Evolutionary conservation across 371 early-diverging fungal genomes (phyloP).

Genomic region (Saksenaea vasiformis): DNA sequence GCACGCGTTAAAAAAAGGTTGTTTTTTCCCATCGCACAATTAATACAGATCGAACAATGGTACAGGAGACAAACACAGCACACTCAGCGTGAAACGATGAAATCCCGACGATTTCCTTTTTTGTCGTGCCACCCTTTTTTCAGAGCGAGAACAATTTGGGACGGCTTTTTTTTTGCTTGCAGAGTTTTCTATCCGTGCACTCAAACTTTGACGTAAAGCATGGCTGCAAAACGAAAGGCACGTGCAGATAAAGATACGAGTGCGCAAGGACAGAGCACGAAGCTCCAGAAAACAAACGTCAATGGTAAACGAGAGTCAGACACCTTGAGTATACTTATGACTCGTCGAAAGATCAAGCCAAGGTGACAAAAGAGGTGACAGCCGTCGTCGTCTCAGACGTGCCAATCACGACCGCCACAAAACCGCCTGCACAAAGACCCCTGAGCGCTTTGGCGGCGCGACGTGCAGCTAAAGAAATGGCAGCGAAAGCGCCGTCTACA

Average conservation of each 20-base stretch:
- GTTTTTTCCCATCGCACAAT: too few species aligned
- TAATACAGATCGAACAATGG: too few species aligned
- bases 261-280: not conserved
- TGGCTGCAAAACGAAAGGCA: not conserved
- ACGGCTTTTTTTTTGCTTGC: not conserved
- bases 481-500: not conserved
- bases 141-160: not conserved
- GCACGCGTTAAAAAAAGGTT: too few species aligned
- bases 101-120: too few species aligned
- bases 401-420: not conserved
- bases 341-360: not conserved
- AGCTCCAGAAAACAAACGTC: not conserved
- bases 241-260: not conserved
- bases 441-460: constrained; percentile 24
- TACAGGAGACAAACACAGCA: too few species aligned
- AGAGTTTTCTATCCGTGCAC: not conserved
- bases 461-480: constrained; percentile 6
- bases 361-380: constrained; percentile 1
- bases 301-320: not conserved
- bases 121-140: too few species aligned
- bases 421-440: constrained; percentile 1
- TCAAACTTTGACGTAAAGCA: not conserved
- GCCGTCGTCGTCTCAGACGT: not conserved
- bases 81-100: too few species aligned
- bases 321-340: not conserved